Conservation (phyloP, 441 rosid genomes). For the Corymbia citriodora region DNA sequence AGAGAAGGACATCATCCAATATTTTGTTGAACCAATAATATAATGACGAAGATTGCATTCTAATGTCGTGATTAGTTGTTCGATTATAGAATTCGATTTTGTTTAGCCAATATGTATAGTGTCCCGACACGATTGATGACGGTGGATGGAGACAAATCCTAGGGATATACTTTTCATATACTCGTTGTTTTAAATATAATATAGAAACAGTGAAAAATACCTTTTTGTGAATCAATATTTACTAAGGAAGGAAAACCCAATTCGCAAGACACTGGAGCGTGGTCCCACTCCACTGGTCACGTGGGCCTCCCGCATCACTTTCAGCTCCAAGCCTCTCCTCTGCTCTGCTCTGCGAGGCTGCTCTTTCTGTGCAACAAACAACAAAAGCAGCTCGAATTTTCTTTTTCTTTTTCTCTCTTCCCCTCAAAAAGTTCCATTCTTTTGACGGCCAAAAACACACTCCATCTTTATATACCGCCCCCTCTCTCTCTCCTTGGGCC, state of each 20-base stretch:
- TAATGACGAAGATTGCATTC: not conserved
- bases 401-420: not conserved
- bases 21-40: not conserved
- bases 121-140: not conserved
- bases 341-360: not conserved
- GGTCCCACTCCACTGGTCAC: not conserved
- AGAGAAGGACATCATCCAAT: not conserved
- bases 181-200: not conserved
- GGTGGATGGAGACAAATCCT: not conserved
- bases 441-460: not conserved
- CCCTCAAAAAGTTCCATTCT: not conserved
- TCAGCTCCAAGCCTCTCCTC: slow-evolving; percentile 10
- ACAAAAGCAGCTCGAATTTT: not conserved
- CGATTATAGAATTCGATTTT: not conserved
- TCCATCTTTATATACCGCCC: slow-evolving; percentile 16
- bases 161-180: not conserved
- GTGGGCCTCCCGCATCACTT: slow-evolving; percentile 9
- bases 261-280: not conserved
- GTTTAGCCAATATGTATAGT: not conserved
- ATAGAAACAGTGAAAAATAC: not conserved
- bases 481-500: slow-evolving; percentile 1
- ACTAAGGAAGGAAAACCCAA: not conserved
- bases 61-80: not conserved
- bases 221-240: not conserved
- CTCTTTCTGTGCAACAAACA: not conserved